Percentiles rank a stretch among this genome's conserved stretches.
Conservation (phyloP, 345 rosid species). For the Iberis pinnata region DNA sequence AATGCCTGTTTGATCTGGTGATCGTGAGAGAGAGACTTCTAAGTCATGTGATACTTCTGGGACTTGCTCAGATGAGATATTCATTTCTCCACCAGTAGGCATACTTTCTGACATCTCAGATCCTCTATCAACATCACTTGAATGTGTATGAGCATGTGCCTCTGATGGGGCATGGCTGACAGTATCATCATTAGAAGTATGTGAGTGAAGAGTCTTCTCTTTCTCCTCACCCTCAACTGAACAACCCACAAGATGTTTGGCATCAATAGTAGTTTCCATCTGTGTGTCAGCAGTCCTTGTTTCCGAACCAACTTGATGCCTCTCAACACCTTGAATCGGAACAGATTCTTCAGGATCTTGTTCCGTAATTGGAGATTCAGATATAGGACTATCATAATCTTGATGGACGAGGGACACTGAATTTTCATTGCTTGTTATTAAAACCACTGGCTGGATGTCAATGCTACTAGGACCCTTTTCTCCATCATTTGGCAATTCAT, state of each 20-base stretch:
- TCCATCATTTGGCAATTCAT: neutral
- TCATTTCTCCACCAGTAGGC: neutral
- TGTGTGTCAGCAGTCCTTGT: conserved; percentile 15
- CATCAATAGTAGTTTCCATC: conserved; percentile 20
- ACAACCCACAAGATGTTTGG: conserved; percentile 1
- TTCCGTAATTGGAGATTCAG: conserved; percentile 16
- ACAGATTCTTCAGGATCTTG: conserved; percentile 22
- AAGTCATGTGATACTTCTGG: too few species aligned
- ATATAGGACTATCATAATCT: conserved; percentile 15
- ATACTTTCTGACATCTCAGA: neutral
- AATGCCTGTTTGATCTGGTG: too few species aligned
- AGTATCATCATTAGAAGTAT: neutral
- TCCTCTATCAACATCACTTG: conserved; percentile 10
- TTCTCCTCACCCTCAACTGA: conserved; percentile 19
- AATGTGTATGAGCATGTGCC: conserved; percentile 1
- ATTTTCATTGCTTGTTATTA: conserved; percentile 8
- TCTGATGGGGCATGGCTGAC: neutral
- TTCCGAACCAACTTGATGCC: conserved; percentile 4
- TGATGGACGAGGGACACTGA: conserved; percentile 19
- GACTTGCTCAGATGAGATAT: too few species aligned
- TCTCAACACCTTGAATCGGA: conserved; percentile 16
- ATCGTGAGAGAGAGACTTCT: too few species aligned
- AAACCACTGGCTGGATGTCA: neutral
- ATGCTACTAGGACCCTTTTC: conserved; percentile 4
- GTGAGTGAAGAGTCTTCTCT: conserved; percentile 5